These are phyloP conservation scores for Eucalyptus marginata DNA, from an alignment of 345 rosid species.

Conservation along the genomic window DNA sequence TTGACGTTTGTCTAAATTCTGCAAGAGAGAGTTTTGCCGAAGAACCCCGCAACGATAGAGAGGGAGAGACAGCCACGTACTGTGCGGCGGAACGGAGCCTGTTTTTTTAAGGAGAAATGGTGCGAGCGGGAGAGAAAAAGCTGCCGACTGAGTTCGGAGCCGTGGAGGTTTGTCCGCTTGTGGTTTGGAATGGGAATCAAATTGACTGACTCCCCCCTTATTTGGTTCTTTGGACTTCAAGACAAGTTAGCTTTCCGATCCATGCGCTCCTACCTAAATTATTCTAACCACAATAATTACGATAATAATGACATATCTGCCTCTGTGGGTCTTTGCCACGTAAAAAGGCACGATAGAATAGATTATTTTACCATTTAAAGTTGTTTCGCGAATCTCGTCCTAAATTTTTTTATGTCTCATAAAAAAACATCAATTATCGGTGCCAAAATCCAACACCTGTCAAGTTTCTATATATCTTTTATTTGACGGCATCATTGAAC, in stretches of 20 bases:
- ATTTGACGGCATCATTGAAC: not conserved
- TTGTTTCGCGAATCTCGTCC: accelerated
- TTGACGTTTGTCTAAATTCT: not conserved
- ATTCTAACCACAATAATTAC: not conserved
- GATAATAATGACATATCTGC: not conserved
- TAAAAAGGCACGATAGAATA: not conserved
- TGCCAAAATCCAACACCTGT: not conserved
- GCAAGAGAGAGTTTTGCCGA: not conserved
- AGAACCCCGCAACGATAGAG: not conserved
- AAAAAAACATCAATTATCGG: not conserved
- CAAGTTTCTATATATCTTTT: not conserved
- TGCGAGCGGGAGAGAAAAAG: not conserved
- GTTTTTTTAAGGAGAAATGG: not conserved
- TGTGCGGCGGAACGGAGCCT: not conserved
- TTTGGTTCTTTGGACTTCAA: not conserved
- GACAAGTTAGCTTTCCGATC: not conserved
- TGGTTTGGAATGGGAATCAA: not conserved
- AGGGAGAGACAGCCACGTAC: not conserved
- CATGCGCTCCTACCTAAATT: not conserved
- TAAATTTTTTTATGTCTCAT: not conserved
- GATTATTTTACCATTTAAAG: not conserved
- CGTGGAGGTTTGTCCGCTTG: not conserved
- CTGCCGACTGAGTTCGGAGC: not conserved
- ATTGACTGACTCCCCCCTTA: not conserved
- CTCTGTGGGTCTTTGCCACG: not conserved